Conservation (phyloP, 2,329 filamentous ascomycete genomes). For the Alternaria alternata region DNA sequence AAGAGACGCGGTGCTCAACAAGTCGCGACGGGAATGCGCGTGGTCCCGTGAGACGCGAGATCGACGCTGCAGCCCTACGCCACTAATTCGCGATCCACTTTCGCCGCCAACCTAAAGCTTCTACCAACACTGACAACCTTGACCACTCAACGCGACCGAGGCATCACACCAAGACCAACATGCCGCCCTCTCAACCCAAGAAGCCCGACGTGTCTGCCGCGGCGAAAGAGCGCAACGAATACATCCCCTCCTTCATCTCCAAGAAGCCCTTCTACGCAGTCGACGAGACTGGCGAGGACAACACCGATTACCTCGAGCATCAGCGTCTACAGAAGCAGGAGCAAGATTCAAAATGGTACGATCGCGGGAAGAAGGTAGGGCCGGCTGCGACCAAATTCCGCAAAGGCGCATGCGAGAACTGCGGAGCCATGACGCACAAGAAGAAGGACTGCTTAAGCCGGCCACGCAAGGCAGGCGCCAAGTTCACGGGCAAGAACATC, state of each 20-base stretch:
- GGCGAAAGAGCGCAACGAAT: conserved; percentile 92
- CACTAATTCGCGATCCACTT: conserved; percentile 32
- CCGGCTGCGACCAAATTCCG: conserved; percentile 95
- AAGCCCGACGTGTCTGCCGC: conserved; percentile 63
- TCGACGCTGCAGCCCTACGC: conserved; percentile 40
- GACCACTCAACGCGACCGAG: conserved; percentile 3
- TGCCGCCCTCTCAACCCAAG: conserved; percentile 57
- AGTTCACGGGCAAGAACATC: conserved; percentile 91
- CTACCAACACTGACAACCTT: conserved; percentile 6
- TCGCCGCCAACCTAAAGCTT: conserved; percentile 22
- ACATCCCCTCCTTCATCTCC: conserved; percentile 97
- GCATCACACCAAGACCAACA: conserved; percentile 29
- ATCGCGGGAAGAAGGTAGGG: conserved; percentile 82
- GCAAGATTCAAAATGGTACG: conserved; percentile 86
- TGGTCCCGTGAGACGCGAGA: conserved; percentile 30
- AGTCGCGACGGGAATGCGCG: conserved; percentile 26
- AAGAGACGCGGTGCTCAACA: conserved; percentile 15
- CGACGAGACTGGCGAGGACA: conserved; percentile 71
- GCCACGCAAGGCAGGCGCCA: conserved; percentile 87
- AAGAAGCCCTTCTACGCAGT: conserved; percentile 97
- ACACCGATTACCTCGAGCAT: conserved; percentile 91
- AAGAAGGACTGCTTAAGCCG: conserved; percentile 91
- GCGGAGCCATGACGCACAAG: conserved; percentile 96
- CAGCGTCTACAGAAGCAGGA: conserved; percentile 81
- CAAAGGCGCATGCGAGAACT: conserved; percentile 98